Percentiles rank a stretch among this genome's conserved stretches.
Conservation (phyloP, 2,329 filamentous ascomycete genomes). For the Diaporthe sp. region DNA sequence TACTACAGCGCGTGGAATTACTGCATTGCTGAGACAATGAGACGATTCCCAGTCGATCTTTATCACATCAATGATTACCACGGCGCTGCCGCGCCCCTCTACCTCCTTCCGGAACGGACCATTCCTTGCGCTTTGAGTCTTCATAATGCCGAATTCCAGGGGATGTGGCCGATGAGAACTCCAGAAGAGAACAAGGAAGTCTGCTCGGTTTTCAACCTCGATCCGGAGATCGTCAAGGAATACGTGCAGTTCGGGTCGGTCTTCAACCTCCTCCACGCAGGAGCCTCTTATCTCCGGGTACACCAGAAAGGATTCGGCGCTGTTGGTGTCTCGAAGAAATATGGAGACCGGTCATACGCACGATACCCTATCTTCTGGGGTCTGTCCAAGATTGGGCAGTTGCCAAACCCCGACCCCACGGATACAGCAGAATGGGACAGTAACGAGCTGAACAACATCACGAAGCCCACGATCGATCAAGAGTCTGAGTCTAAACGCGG, state of each 20-base stretch:
- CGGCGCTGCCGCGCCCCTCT: constrained; percentile 66
- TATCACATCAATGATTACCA: constrained; percentile 57
- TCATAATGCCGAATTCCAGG: constrained; percentile 79
- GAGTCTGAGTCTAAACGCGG: constrained; percentile 67
- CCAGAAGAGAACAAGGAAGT: constrained; percentile 73
- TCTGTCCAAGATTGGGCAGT: constrained; percentile 70
- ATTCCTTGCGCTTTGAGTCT: constrained; percentile 74
- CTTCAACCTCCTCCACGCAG: constrained; percentile 76
- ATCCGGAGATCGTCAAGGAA: constrained; percentile 66
- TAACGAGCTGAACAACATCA: constrained; percentile 62
- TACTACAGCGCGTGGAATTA: constrained; percentile 80
- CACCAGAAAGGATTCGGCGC: constrained; percentile 77
- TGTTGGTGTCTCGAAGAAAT: constrained; percentile 77
- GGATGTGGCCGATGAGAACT: constrained; percentile 76
- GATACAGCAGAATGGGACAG: constrained; percentile 72
- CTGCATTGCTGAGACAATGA: constrained; percentile 74
- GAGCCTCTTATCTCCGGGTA: constrained; percentile 73
- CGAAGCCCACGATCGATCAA: constrained; percentile 65
- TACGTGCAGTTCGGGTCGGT: constrained; percentile 79
- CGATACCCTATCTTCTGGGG: constrained; percentile 80
- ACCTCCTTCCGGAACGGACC: constrained; percentile 70
- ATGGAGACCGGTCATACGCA: constrained; percentile 75
- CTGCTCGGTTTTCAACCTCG: constrained; percentile 74
- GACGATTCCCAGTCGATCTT: constrained; percentile 64
- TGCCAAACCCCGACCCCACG: constrained; percentile 76